phyloP scores from a whole-genome alignment of 345 rosid genomes.

The Citrus australasica region DNA sequence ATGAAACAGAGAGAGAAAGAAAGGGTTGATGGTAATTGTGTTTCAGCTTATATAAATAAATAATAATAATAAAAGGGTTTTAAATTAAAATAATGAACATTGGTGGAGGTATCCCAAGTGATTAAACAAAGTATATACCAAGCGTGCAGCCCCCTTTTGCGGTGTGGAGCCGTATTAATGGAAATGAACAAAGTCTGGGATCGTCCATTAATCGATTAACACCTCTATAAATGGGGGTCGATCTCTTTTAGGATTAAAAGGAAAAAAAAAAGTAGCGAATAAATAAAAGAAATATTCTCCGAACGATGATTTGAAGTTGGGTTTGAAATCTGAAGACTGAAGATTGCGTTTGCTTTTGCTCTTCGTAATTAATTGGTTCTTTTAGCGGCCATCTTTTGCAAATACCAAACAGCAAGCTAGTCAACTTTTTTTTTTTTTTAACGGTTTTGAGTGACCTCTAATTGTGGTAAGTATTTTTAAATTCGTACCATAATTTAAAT shows the following conservation, averaged over 20 bases:
- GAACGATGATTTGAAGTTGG: neutral
- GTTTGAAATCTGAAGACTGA: no score
- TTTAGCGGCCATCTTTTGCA: neutral
- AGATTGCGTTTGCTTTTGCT: neutral
- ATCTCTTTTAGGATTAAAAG: neutral
- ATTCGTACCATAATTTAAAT: rapidly evolving
- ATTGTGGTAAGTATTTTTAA: rapidly evolving
- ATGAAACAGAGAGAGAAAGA: neutral
- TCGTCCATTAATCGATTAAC: neutral
- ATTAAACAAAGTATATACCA: neutral
- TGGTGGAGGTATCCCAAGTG: neutral
- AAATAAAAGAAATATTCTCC: neutral
- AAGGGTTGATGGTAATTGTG: no score
- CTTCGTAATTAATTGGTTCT: neutral
- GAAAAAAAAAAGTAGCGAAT: neutral
- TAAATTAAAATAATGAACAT: neutral
- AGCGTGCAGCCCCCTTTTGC: neutral
- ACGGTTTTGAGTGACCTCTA: rapidly evolving
- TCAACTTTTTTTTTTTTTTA: neutral
- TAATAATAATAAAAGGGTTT: neutral
- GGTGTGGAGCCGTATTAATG: neutral
- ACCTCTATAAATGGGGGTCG: neutral
- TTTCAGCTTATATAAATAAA: neutral
- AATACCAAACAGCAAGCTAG: no score
- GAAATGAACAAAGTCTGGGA: neutral